These are phyloP conservation scores for Bryoglossum gracile DNA, from an alignment of 495 filamentous ascomycete genomes.

Conservation along the genomic window DNA sequence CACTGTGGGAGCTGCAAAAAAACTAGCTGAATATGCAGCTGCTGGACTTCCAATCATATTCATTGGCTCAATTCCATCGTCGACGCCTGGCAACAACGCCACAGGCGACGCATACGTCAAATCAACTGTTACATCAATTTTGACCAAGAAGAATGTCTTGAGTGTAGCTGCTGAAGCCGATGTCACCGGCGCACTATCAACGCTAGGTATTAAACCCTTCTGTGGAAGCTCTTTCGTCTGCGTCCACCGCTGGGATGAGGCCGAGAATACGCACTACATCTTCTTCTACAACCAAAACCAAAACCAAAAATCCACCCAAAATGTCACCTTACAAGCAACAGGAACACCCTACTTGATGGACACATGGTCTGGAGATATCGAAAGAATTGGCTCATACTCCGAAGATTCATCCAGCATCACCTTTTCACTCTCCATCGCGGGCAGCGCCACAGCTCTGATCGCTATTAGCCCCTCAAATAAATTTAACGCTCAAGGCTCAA, in stretches of 20 bases:
- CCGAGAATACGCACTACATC: background rate
- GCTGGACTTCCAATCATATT: background rate
- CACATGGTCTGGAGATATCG: background rate
- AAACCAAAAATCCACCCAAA: background rate
- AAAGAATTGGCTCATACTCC: background rate
- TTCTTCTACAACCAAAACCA: background rate
- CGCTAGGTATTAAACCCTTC: background rate
- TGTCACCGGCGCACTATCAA: background rate
- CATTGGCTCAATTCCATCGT: background rate
- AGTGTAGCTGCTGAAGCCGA: too few relatives aligned
- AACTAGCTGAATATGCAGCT: background rate
- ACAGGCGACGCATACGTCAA: background rate
- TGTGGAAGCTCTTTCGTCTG: background rate
- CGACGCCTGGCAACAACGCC: background rate
- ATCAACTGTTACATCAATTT: too few relatives aligned
- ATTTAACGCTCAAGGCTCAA: too few relatives aligned
- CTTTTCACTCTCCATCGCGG: background rate
- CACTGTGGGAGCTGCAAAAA: background rate
- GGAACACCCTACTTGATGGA: background rate
- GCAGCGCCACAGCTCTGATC: background rate
- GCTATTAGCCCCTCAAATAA: background rate
- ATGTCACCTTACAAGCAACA: background rate
- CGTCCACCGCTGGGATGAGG: background rate
- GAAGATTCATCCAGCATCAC: background rate
- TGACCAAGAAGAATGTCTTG: too few relatives aligned